These are phyloP conservation scores for Phytophthora citrophthora DNA, from an alignment of 352 stramenopile species.

Conservation along the genomic window DNA sequence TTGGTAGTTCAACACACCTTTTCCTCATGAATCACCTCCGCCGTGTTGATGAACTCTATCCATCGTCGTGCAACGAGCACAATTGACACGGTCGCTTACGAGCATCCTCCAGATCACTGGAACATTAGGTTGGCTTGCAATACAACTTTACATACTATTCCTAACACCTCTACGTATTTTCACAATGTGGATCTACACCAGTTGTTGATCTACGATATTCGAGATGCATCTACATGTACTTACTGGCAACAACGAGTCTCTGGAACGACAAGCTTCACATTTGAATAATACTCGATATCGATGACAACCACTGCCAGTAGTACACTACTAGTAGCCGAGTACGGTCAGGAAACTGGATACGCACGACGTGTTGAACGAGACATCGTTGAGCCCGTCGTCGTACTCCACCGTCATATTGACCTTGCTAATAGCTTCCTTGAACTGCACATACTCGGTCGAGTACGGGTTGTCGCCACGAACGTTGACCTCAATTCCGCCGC, in stretches of 20 bases:
- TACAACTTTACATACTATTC: no score
- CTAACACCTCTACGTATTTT: no score
- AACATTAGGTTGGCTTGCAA: neutral
- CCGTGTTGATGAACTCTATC: slow-evolving; percentile 27
- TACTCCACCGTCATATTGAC: slow-evolving; percentile 65
- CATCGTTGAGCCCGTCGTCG: slow-evolving; percentile 45
- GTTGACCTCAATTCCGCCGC: slow-evolving; percentile 45
- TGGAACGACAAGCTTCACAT: neutral
- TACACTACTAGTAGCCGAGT: slow-evolving; percentile 24
- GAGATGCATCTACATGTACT: no score
- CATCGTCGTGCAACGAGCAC: slow-evolving; percentile 1
- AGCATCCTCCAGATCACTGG: slow-evolving; percentile 3
- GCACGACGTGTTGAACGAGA: slow-evolving; percentile 42
- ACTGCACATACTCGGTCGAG: slow-evolving; percentile 40
- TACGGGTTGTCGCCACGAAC: slow-evolving; percentile 53
- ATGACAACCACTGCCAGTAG: no score
- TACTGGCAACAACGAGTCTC: neutral
- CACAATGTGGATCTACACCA: neutral
- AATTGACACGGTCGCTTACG: slow-evolving; percentile 1
- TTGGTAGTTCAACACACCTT: no score
- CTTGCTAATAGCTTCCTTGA: slow-evolving; percentile 42
- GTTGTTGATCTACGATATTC: neutral
- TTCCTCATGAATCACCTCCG: neutral
- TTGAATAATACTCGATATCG: slow-evolving; percentile 4
- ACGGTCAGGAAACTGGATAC: slow-evolving; percentile 37